Evolutionary conservation across 257 asterid species (phyloP).

Genomic region (Jacaranda copaia): DNA sequence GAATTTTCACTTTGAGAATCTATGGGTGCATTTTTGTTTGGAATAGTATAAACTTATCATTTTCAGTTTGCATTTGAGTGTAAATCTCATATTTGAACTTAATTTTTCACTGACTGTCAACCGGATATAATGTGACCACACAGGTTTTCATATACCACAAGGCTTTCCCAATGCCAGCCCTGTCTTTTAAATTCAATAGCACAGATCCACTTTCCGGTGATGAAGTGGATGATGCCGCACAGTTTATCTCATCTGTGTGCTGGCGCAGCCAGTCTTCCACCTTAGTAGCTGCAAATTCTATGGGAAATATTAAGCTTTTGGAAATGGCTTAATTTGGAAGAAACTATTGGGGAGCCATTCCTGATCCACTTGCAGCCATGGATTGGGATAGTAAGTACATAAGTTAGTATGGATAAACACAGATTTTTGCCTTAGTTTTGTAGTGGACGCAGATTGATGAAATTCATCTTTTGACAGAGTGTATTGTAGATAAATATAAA

Average conservation of each 20-base stretch:
- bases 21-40: background rate
- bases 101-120: background rate
- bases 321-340: constrained; percentile 74
- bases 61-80: background rate
- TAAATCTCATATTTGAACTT: no score
- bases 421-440: constrained; percentile 42
- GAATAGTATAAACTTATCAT: background rate
- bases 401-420: background rate
- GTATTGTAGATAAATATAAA: constrained; percentile 36
- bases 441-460: constrained; percentile 34
- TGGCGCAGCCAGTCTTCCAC: constrained; percentile 93
- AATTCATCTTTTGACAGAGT: constrained; percentile 39
- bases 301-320: constrained; percentile 90
- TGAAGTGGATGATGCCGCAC: constrained; percentile 75
- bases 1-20: background rate
- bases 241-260: constrained; percentile 91
- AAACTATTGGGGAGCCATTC: background rate
- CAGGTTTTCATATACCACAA: constrained; percentile 95
- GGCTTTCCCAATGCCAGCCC: constrained; percentile 86
- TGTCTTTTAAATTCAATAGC: constrained; percentile 74
- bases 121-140: background rate
- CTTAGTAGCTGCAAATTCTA: constrained; percentile 92
- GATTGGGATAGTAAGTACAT: constrained; percentile 10
- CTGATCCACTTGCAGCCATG: background rate
- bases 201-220: constrained; percentile 73